These are phyloP conservation scores for Asterionellopsis glacialis DNA, from an alignment of 108 stramenopile species.

Conservation along the genomic window DNA sequence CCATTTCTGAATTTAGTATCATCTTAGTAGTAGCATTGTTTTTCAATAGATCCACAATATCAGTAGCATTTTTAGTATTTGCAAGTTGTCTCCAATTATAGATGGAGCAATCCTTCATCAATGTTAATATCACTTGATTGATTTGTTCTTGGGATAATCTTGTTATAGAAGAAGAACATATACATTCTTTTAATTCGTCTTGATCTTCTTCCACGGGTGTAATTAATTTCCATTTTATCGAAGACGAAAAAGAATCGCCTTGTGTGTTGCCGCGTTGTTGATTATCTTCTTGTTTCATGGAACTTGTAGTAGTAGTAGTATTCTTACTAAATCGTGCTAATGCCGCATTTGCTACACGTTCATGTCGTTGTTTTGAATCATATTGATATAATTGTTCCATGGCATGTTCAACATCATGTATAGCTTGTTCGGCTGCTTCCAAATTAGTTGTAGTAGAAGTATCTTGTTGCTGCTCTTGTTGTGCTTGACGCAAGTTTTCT, in stretches of 20 bases:
- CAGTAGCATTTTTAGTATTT: constrained; percentile 33
- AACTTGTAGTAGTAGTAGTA: constrained; percentile 3
- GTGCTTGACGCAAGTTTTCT: constrained; percentile 70
- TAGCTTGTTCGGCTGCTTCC: constrained; percentile 41
- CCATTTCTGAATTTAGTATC: constrained; percentile 11
- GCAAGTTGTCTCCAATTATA: constrained; percentile 81
- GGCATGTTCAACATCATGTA: constrained; percentile 52
- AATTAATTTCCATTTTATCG: constrained; percentile 39
- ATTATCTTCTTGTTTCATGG: background rate
- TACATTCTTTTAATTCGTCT: constrained; percentile 73
- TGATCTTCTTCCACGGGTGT: constrained; percentile 68
- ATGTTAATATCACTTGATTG: constrained; percentile 15
- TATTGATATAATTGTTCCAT: constrained; percentile 52
- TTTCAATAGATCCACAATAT: constrained; percentile 8
- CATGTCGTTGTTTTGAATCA: constrained; percentile 20
- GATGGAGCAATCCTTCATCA: constrained; percentile 12
- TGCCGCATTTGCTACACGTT: constrained; percentile 46
- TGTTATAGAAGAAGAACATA: constrained; percentile 15
- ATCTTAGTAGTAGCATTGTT: constrained; percentile 10
- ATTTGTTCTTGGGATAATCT: constrained; percentile 8
- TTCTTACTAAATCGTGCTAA: constrained; percentile 27
- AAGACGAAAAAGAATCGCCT: no score
- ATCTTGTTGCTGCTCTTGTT: constrained; percentile 27
- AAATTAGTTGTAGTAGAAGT: constrained; percentile 30
- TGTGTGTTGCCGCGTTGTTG: no score